These are phyloP conservation scores for Leccinum subrobustum DNA, from an alignment of 1,284 basidiomycete species.

Conservation along the genomic window DNA sequence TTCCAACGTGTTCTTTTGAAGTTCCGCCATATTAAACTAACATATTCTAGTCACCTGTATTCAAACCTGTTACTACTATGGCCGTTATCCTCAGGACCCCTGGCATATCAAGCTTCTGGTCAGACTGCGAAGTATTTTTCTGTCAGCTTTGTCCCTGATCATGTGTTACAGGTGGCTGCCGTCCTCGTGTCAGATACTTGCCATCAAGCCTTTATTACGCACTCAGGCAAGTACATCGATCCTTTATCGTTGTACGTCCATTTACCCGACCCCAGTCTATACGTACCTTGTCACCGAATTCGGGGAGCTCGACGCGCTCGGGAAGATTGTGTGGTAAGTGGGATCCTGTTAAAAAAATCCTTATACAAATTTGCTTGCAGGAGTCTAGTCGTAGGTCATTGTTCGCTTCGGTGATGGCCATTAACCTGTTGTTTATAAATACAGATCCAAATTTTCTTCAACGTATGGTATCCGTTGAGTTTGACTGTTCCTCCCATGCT, in stretches of 20 bases:
- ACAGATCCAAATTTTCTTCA: constrained; percentile 40
- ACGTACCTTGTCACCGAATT: constrained; percentile 40
- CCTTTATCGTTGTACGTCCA: neutral
- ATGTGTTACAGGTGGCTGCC: constrained; percentile 41
- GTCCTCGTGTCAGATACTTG: constrained; percentile 53
- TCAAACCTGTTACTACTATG: constrained; percentile 59
- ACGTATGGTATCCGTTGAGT: constrained; percentile 17
- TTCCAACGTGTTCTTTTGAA: neutral
- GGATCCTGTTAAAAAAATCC: neutral
- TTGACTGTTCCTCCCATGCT: neutral
- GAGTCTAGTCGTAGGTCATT: constrained; percentile 46
- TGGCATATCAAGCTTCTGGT: constrained; percentile 50
- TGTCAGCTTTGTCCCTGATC: neutral
- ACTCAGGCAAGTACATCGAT: constrained; percentile 41
- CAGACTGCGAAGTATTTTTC: neutral
- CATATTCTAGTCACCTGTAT: constrained; percentile 48
- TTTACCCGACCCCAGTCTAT: constrained; percentile 43
- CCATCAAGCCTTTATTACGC: constrained; percentile 58
- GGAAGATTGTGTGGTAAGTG: constrained; percentile 47
- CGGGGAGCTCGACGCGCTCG: constrained; percentile 33
- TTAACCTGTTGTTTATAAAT: constrained; percentile 1
- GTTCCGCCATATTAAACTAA: neutral
- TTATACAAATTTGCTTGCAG: constrained; percentile 27
- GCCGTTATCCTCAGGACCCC: constrained; percentile 45
- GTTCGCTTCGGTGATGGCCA: neutral